These are phyloP conservation scores for Amborella trichopoda DNA, from an alignment of 164 flowering plant genomes.

Conservation along the genomic window DNA sequence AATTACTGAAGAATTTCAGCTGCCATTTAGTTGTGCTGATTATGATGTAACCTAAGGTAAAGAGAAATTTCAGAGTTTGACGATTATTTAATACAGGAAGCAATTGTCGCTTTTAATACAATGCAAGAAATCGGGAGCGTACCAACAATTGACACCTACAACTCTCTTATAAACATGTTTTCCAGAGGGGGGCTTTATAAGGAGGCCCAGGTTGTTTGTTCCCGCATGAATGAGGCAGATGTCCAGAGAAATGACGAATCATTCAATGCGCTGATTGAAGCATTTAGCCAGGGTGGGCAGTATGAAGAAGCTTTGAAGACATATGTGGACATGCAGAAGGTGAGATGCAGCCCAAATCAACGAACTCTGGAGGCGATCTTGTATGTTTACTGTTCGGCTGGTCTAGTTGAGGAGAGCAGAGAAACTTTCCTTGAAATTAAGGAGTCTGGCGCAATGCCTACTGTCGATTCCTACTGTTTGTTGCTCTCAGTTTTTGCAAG, in stretches of 20 bases:
- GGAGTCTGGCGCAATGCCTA: conserved; percentile 64
- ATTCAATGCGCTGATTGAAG: conserved; percentile 80
- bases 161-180: conserved; percentile 54
- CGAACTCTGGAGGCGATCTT: conserved; percentile 81
- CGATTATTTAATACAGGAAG: no score
- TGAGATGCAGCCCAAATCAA: conserved; percentile 74
- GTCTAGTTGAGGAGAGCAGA: conserved; percentile 78
- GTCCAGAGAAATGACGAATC: conserved; percentile 39
- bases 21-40: no score
- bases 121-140: conserved; percentile 82
- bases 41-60: no score
- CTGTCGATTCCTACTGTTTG: conserved; percentile 79
- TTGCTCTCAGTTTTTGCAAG: conserved; percentile 85
- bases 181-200: conserved; percentile 77
- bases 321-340: conserved; percentile 80
- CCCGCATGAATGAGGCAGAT: conserved; percentile 55
- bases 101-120: conserved; percentile 79
- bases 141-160: conserved; percentile 66
- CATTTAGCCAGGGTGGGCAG: conserved; percentile 71
- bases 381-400: conserved; percentile 81
- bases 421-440: conserved; percentile 76
- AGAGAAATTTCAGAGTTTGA: no score
- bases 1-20: no score
- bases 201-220: conserved; percentile 55
- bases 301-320: conserved; percentile 78